Conservation (phyloP, 495 filamentous ascomycete species). For the Xylaria palmicola region DNA sequence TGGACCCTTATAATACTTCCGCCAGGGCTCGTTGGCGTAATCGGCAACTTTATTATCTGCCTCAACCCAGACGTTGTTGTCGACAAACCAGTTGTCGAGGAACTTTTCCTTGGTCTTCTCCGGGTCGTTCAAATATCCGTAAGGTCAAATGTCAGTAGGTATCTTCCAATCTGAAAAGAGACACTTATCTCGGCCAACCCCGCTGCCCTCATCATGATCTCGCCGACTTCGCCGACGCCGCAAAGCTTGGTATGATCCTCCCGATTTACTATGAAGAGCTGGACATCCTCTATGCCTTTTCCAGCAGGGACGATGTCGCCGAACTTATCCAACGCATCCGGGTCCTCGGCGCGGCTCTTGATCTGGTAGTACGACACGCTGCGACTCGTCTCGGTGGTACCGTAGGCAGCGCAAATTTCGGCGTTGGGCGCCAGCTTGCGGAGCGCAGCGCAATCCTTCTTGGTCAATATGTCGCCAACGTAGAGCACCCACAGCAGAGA, state of each 20-base stretch:
- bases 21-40: slow-evolving; percentile 60
- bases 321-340: slow-evolving; percentile 66
- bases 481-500: slow-evolving; percentile 82
- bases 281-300: slow-evolving; percentile 88
- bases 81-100: slow-evolving; percentile 84
- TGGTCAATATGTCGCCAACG: slow-evolving; percentile 89
- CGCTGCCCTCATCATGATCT: slow-evolving; percentile 85
- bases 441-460: slow-evolving; percentile 77
- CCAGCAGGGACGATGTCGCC: slow-evolving; percentile 84
- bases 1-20: slow-evolving; percentile 75
- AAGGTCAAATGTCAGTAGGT: background rate
- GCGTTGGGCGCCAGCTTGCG: slow-evolving; percentile 77
- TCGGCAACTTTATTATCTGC: background rate
- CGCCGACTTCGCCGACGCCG: slow-evolving; percentile 76
- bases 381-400: slow-evolving; percentile 86
- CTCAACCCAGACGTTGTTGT: slow-evolving; percentile 48
- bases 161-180: background rate
- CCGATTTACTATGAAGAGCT: slow-evolving; percentile 85
- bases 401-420: slow-evolving; percentile 86
- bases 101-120: slow-evolving; percentile 79
- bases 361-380: slow-evolving; percentile 88
- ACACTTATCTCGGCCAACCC: slow-evolving; percentile 37
- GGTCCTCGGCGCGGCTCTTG: slow-evolving; percentile 64
- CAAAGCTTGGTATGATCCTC: slow-evolving; percentile 72
- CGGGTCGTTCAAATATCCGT: slow-evolving; percentile 70